Percentiles rank a stretch among this genome's conserved stretches.
Evolutionary conservation across 495 filamentous ascomycete genomes (phyloP).

Genomic region (Daldinia concentrica): DNA sequence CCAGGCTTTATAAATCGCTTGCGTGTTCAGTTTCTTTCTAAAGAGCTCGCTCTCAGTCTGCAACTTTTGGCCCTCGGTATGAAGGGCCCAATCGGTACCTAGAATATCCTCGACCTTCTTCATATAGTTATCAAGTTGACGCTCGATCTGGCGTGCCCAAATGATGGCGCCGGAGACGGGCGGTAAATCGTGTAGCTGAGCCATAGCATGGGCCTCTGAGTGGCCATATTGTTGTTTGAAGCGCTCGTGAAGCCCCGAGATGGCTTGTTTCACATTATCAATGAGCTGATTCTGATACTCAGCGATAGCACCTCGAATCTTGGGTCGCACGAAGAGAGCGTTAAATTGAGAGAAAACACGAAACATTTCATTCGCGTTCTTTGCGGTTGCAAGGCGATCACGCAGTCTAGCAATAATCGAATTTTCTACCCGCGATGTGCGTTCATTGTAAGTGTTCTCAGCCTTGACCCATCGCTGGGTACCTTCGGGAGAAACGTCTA

Average conservation of each 20-base stretch:
- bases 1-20: conserved; percentile 94
- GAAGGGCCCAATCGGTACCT: conserved; percentile 90
- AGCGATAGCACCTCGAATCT: conserved; percentile 95
- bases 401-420: conserved; percentile 95
- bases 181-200: conserved; percentile 91
- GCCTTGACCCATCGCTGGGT: conserved; percentile 90
- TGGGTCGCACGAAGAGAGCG: conserved; percentile 94
- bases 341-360: conserved; percentile 99
- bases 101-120: conserved; percentile 96
- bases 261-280: conserved; percentile 95
- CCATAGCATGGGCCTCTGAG: conserved; percentile 97
- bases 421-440: conserved; percentile 95
- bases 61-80: conserved; percentile 93
- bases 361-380: conserved; percentile 99
- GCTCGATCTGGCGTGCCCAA: conserved; percentile 96
- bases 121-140: conserved; percentile 94
- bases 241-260: conserved; percentile 88
- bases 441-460: conserved; percentile 94
- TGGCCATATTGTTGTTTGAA: conserved; percentile 99
- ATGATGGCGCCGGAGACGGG: conserved; percentile 96
- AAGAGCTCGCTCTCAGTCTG: conserved; percentile 88
- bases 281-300: conserved; percentile 98
- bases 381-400: conserved; percentile 92
- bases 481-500: conserved; percentile 89
- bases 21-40: conserved; percentile 93